Base-by-base conservation (phyloP, 768 basidiomycete genomes). In the Paxillus involutus region DNA sequence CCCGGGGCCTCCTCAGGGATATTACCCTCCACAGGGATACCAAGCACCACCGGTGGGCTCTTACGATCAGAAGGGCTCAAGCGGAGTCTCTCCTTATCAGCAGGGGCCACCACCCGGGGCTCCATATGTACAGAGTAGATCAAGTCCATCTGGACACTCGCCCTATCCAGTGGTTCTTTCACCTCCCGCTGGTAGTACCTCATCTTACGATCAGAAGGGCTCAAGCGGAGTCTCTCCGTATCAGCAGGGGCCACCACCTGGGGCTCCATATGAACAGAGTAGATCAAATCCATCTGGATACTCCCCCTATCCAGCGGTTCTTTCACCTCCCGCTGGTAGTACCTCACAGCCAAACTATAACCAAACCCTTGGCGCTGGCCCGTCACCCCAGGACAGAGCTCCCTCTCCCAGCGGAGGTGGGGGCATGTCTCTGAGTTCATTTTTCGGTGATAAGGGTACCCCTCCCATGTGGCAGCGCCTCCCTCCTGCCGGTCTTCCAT, bases 401-500 rank as follows among this genome's bases (percentile, higher is more conserved):
- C 26, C 56, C 7, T 43, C 58, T 13, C 39, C 51, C 1, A 42
- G 10, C 7, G 29, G 41, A 0, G 50, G 47, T 7, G 48, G 36
- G 1, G 21, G 52, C 17, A 37, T 66, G 54, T 59, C 63, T 19
- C 50, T 68, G 10, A 51, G 33, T 1, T 40, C 65, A 7, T 70
- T 70, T 53, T 70, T 70, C 36, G 68, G 70, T 8, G 57, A 58
- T 51, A 58, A 58, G 2, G 68, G 68, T 1, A 45, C 63, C 3
- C 69, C 69, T 0, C 53, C 55, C 0, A 61, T 62, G 61, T 70
- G 69, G 69, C 57, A 60, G 0, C 70, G 69, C 32, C 63, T 26
- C 0, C 36, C 61, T 3, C 59, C 58, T 0, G 11, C 29, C 6
- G 30, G 55, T 11, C 32, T 70, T 1, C 50, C 56, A 2, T 67